phyloP scores from a whole-genome alignment of 2,329 filamentous ascomycete genomes.

The Sporothrix luriei region DNA sequence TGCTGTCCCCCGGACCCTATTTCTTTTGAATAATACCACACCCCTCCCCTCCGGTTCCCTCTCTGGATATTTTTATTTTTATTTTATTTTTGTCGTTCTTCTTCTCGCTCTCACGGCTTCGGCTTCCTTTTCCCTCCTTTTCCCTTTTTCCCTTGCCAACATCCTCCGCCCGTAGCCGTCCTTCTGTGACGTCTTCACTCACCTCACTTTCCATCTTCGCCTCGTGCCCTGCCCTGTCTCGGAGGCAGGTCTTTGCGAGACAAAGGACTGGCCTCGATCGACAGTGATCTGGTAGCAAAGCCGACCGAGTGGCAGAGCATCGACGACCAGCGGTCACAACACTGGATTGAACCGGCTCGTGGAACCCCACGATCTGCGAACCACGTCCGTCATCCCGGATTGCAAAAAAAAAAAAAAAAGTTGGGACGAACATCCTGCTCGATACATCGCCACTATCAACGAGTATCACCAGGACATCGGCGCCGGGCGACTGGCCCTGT shows the following conservation, averaged over 20 bases:
- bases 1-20: background rate
- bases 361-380: conserved; percentile 14
- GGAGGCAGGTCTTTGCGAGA: conserved; percentile 19
- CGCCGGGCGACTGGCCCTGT: conserved; percentile 52
- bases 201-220: background rate
- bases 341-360: conserved; percentile 11
- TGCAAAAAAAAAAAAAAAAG: conserved; percentile 10
- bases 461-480: background rate
- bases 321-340: background rate
- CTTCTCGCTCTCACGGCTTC: background rate
- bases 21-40: conserved; percentile 21
- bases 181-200: conserved; percentile 19
- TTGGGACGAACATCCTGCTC: conserved; percentile 21
- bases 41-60: conserved; percentile 17
- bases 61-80: background rate
- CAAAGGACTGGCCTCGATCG: background rate
- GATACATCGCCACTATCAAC: conserved; percentile 17
- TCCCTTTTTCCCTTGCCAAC: background rate
- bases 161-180: conserved; percentile 10
- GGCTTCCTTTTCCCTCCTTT: background rate
- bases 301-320: background rate
- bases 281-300: background rate
- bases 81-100: background rate
- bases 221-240: background rate
- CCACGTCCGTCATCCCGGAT: conserved; percentile 13